Base-by-base conservation (phyloP, 306 rosid genomes). In the Cyclanthera cordifolia region DNA sequence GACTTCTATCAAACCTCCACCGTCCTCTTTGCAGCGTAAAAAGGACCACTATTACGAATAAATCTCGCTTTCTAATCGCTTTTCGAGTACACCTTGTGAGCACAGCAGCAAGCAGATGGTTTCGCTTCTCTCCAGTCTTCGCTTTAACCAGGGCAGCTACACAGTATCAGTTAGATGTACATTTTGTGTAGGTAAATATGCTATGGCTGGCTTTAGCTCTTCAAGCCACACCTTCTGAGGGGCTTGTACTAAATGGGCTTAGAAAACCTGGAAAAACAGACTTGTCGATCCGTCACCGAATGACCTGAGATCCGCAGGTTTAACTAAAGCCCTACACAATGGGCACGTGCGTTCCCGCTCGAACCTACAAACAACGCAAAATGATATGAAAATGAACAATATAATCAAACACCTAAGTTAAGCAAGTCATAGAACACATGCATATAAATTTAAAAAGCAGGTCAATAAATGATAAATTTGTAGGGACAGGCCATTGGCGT, bases 281-380 rank as follows among this genome's bases (percentile, higher is more conserved):
- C 96, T 87, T 3, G 98, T 93, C 49, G 98, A 93, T 69, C 98
- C 98, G 76, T 93, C 98, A 1, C 98, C 91, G 39, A 89, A 93
- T 73, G 98, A 93, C 79, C 87, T 87, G 24, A 93, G 89, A 76
- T 89, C 98, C 13, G 98, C 90, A 14, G 96, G 88, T 82, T 89
- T 93, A 53, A 93, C 98, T 87, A 93, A 76, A 67, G 98, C 96
- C 84, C 98, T 84, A 85, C 98, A 93, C 80, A 93, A 78, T 0
- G 98, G 98, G 49, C 98, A 89, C 8, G 98, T 93, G 28, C 98
- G 80, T 78, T 89, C 98, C 86, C 98, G 85, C 88, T 93, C 98
- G 70, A 93, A 93, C 98, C 98, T 93, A 85, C 21, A 60, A 71
- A 79, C 16, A 30, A 43, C 54, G 27, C 28, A 4, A 60, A 16